Evolutionary conservation across 805 yeast species (phyloP).

Genomic region (Wickerhamiella kurtzmanii): DNA sequence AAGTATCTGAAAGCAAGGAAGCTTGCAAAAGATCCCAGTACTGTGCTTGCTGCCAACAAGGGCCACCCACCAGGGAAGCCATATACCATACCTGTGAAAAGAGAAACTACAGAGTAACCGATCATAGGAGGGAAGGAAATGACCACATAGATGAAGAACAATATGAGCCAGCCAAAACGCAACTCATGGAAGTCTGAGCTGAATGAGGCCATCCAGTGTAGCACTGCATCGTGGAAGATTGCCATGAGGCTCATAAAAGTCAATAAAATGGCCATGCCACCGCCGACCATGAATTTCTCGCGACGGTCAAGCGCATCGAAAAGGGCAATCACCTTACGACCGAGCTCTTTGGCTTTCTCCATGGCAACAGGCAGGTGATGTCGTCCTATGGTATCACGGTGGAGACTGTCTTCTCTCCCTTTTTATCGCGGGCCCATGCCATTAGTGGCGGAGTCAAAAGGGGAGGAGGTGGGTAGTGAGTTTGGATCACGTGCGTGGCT

Average conservation of each 20-base stretch:
- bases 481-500: no score
- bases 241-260: constrained; percentile 19
- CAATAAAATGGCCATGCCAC: constrained; percentile 15
- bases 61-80: constrained; percentile 77
- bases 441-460: neutral
- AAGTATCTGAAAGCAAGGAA: constrained; percentile 53
- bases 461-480: no score
- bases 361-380: neutral
- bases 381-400: neutral
- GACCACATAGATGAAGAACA: constrained; percentile 41
- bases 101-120: constrained; percentile 62
- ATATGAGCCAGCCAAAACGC: constrained; percentile 25
- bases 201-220: constrained; percentile 23
- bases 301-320: constrained; percentile 16
- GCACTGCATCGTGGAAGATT: constrained; percentile 25
- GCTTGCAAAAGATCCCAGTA: constrained; percentile 61
- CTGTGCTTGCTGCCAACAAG: constrained; percentile 51
- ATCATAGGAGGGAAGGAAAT: constrained; percentile 85
- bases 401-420: neutral
- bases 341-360: constrained; percentile 1
- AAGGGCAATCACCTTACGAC: constrained; percentile 7
- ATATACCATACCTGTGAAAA: constrained; percentile 65
- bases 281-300: constrained; percentile 11
- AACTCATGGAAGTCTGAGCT: constrained; percentile 23
- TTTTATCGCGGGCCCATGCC: neutral